Evolutionary conservation across 768 basidiomycete species (phyloP).

Genomic region (Bullera alba): DNA sequence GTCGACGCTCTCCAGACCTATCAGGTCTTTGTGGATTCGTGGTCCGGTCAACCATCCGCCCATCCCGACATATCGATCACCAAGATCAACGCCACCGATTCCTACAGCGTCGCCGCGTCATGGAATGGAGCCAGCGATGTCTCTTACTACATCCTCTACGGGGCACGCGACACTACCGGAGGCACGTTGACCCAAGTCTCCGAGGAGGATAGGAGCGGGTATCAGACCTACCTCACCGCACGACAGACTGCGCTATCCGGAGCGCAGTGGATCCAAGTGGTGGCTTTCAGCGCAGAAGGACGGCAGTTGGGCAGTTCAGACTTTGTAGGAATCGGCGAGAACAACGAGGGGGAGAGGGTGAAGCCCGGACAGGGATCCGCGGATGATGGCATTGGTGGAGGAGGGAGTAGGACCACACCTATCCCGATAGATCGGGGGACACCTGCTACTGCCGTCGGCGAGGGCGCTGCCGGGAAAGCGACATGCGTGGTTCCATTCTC

Average conservation of each 20-base stretch:
- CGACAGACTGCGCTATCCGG: background rate
- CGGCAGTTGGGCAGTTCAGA: too few species aligned
- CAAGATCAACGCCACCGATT: slow-evolving; percentile 1
- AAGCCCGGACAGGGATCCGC: too few species aligned
- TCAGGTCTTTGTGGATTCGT: slow-evolving; percentile 17
- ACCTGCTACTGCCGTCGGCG: too few species aligned
- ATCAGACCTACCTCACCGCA: background rate
- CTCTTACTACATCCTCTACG: background rate
- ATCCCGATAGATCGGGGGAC: too few species aligned
- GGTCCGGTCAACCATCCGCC: slow-evolving; percentile 22
- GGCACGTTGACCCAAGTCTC: background rate
- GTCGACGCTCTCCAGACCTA: slow-evolving; percentile 26
- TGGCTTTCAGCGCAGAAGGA: background rate
- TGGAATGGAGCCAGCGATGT: slow-evolving; percentile 42
- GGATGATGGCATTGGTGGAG: too few species aligned
- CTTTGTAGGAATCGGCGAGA: too few species aligned
- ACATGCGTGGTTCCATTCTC: too few species aligned
- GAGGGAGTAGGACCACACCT: too few species aligned
- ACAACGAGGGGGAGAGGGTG: too few species aligned
- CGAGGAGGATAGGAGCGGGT: background rate
- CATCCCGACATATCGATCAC: slow-evolving; percentile 10
- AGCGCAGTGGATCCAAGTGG: background rate
- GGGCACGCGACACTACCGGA: background rate
- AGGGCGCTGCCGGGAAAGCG: too few species aligned
- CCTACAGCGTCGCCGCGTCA: slow-evolving; percentile 11